Base-by-base conservation (phyloP, 257 asterid genomes). In the Jacaranda copaia region DNA sequence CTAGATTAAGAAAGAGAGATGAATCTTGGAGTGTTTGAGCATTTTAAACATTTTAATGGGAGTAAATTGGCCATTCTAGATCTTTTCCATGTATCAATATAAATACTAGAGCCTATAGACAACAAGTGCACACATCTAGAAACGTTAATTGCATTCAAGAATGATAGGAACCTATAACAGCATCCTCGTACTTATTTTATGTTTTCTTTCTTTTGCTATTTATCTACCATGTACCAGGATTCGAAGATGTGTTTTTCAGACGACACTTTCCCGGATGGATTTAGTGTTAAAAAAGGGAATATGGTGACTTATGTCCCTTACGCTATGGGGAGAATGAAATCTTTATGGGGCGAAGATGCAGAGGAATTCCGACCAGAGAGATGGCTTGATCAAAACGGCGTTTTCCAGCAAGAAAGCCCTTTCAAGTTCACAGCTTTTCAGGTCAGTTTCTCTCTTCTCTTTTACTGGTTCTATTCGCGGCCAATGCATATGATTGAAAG, bases 331-430 rank as follows among this genome's bases (percentile, higher is more conserved):
- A 89, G 94, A 78, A 88, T 89, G 85, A 83, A 84, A 78, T 83
- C 74, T 3, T 58, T 91, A 45, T 91, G 94, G 94, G 94, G 94
- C 6, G 92, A 91, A n/a, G 96, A 89, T 75, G 96, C 96, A 4
- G 90, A 89, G 80, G 94, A 76, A 57, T 91, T 89, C 67, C 75
- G 78, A 20, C 96, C 94, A 0, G 94, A 90, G 74, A 85, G 96
- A 83, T 90, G 94, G 94, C 84, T 90, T 0, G 80, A 90, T 58
- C 81, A 81, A 42, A 84, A 88, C 3, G 91, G 91, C 0, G 16
- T 68, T 62, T 91, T 91, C 72, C 85, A 59, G 66, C 89, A 72
- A 3, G 83, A 84, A 80, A 91, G 94, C 74, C 64, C 94, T 2
- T 89, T 84, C 51, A 91, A 89, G 75, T 89, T 87, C 85, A 81